Base-by-base conservation (phyloP, 1,284 basidiomycete genomes). In the Ganoderma sinense region DNA sequence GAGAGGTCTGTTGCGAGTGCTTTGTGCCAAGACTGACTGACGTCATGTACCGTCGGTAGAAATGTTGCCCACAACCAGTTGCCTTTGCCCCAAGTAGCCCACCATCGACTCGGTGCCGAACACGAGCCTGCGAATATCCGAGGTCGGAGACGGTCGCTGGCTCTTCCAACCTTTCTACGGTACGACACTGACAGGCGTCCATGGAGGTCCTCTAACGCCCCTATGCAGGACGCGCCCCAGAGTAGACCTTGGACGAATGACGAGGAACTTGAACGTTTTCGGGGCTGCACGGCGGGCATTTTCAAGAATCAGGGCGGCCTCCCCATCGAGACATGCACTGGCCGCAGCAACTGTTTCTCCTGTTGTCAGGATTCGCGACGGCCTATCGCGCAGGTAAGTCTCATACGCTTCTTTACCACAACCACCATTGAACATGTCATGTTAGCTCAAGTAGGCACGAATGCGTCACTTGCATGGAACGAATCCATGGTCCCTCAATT, bases 391-490 rank as follows among this genome's bases (percentile, higher is more conserved):
- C 39, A n/a, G 59, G 59, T 41, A 40, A 41, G 59, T 43, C 23
- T 40, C 26, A n/a, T 8, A n/a, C 39, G n/a, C 26, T 40, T 40
- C 58, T 4, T 59, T 11, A 1, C 23, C 23, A 40, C 11, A 11
- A 59, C 2, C 23, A 26, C 8, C 29, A 41, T 14, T 62, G 18
- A 59, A 20, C 5, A 8, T 26, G 18, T 26, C 40, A 8, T 53
- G n/a, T 10, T n/a, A 69, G 68, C 39, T 60, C 45, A 14, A 58
- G 40, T 13, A 56, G 67, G 31, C 75, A 75, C 64, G 70, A 76
- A 55, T 79, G 78, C 43, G 72, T 76, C 18, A 68, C 66, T 13
- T 79, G 78, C 71, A 71, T 67, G 40, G 62, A 66, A 36, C 13
- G 51, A 18, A 77, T 77, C 20, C 31, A 61, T 13, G 73, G 69